Evolutionary conservation across 2,329 filamentous ascomycete species (phyloP), one percentile per base, ranked within the genome.

Genomic region (Basipetospora sp.): DNA sequence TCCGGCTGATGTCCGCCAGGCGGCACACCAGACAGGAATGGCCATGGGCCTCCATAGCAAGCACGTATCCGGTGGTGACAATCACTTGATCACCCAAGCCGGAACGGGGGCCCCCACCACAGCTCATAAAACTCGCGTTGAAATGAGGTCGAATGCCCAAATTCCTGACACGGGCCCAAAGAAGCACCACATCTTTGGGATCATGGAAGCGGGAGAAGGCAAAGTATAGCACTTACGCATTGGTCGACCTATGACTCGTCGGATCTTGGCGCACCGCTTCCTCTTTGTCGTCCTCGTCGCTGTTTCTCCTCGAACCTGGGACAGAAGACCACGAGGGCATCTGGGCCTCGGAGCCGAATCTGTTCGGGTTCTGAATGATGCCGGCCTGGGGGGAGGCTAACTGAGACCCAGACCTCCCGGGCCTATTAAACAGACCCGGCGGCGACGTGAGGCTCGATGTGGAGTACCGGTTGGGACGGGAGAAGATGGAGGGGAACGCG

Each of bases 281-380:
- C 52, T 86, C 80, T 52, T 88, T 86, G 50, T 93, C 84, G 47
- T 88, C 82, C 47, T 88, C 81, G 53, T 94, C 82, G 38, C 88
- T 96, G 54, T 93, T 92, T 46, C 87, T 80, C 46, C 87, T 74
- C 43, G 87, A 90, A 20, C 74, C 77, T 33, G 87, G 86, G 36
- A 93, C 78, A 18, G n/a, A n/a, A n/a, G 88, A 94, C 47, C 85
- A 80, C 10, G 85, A 88, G 13, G 84, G 80, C 34, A 84, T 62
- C 38, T 72, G 69, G 42, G 22, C 22, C 79, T 35, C 33, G 9
- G 33, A 18, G 3, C 33, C 33, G 42, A 74, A 74, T 39, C 69
- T 64, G 35, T 9, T 38, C 18, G 11, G 33, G 43, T 67, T 69
- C 43, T 70, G 74, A 47, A 69, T 63, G 43, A 75, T 65, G 33